Percentiles rank a stretch among this genome's conserved stretches.
These are phyloP conservation scores for Globisporangium perplexum DNA, from an alignment of 352 stramenopile species.

Conservation along the genomic window DNA sequence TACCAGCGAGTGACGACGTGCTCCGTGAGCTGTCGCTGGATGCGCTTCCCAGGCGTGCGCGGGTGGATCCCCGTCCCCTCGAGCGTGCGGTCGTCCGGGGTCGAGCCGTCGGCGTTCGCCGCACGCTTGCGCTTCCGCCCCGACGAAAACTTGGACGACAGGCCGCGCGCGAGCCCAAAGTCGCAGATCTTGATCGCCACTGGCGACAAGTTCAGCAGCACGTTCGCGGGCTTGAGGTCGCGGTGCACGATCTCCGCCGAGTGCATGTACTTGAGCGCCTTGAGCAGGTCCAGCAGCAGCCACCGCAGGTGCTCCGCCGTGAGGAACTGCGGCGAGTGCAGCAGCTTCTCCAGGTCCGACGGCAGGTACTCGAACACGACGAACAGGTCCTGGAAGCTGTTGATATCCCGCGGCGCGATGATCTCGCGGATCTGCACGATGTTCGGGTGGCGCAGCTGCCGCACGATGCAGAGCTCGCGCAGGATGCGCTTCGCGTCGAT, in stretches of 20 bases:
- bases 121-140: constrained; percentile 56
- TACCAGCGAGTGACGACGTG: constrained; percentile 96
- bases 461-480: constrained; percentile 77
- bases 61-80: constrained; percentile 63
- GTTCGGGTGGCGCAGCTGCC: constrained; percentile 79
- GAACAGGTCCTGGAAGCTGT: constrained; percentile 76
- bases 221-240: constrained; percentile 86
- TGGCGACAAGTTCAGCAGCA: constrained; percentile 81
- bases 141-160: constrained; percentile 55
- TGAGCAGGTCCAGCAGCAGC: constrained; percentile 81
- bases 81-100: constrained; percentile 49
- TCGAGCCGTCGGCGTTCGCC: constrained; percentile 26
- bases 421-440: constrained; percentile 88
- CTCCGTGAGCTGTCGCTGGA: constrained; percentile 91
- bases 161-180: constrained; percentile 69
- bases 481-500: constrained; percentile 87
- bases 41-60: constrained; percentile 65
- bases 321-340: constrained; percentile 82
- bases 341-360: constrained; percentile 78
- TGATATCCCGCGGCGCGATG: constrained; percentile 68
- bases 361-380: constrained; percentile 85
- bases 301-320: constrained; percentile 80
- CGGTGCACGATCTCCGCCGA: constrained; percentile 86
- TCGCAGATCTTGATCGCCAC: constrained; percentile 87
- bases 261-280: constrained; percentile 89